phyloP scores from a whole-genome alignment of 2,329 filamentous ascomycete species.

The Akanthomyces uredinophilus region DNA sequence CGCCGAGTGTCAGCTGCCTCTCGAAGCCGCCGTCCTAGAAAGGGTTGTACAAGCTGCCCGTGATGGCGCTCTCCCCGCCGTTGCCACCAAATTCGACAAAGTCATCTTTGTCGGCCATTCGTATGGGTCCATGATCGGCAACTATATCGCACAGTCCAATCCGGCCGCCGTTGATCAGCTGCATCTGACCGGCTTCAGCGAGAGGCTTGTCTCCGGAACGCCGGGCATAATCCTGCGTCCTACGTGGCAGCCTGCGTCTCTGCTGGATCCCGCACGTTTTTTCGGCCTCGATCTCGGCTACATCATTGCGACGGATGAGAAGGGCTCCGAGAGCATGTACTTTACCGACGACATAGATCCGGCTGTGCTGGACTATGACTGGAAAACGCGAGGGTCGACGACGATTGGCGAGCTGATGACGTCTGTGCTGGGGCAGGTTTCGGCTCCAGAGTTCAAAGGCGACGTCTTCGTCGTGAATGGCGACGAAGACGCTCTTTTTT shows the following conservation, averaged over 20 bases:
- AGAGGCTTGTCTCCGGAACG: neutral
- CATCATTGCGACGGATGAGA: neutral
- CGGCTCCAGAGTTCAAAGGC: neutral
- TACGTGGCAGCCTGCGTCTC: neutral
- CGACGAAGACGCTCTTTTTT: slow-evolving; percentile 4
- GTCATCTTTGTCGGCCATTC: slow-evolving; percentile 13
- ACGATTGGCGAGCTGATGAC: slow-evolving; percentile 2
- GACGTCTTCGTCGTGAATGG: slow-evolving; percentile 11
- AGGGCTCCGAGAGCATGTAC: neutral
- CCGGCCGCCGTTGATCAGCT: neutral
- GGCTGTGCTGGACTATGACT: neutral
- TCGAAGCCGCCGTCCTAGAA: neutral
- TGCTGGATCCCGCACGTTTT: neutral
- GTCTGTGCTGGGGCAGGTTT: neutral
- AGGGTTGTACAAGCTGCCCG: neutral
- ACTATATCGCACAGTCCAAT: neutral
- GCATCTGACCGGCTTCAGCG: slow-evolving; percentile 1
- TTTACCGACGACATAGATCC: neutral
- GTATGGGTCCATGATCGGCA: slow-evolving; percentile 7
- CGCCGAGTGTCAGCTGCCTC: neutral
- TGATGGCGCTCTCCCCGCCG: neutral
- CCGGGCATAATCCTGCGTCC: neutral
- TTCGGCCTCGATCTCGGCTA: neutral
- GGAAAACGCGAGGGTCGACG: neutral
- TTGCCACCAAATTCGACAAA: neutral